Evolutionary conservation across 2,329 filamentous ascomycete species (phyloP).

Genomic region (Drechslera avenae): DNA sequence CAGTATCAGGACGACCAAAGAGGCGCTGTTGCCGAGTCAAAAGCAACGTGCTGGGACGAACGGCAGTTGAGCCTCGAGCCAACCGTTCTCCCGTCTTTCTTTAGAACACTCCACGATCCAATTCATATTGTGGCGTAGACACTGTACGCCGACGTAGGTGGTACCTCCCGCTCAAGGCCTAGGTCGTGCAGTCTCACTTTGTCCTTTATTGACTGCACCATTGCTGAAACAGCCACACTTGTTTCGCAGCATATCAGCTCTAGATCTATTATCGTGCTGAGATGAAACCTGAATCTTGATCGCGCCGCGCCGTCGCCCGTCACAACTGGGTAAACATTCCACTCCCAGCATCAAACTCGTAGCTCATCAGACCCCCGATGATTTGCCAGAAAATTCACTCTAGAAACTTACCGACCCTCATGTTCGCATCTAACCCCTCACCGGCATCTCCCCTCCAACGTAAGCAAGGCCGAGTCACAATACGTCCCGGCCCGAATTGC

Average conservation of each 20-base stretch:
- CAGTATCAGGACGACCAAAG: constrained; percentile 1
- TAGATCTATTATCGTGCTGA: not conserved
- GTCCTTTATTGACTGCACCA: constrained; percentile 5
- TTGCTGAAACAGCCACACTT: constrained; percentile 9
- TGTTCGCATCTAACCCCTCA: too few relatives aligned
- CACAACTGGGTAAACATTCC: too few relatives aligned
- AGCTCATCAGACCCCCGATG: too few relatives aligned
- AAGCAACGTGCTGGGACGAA: constrained; percentile 18
- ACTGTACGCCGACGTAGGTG: constrained; percentile 13
- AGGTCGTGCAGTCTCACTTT: constrained; percentile 5
- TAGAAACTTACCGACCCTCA: too few relatives aligned
- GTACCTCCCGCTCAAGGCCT: not conserved
- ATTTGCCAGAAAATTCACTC: too few relatives aligned
- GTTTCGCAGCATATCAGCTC: constrained; percentile 6
- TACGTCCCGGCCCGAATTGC: too few relatives aligned
- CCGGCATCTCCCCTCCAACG: too few relatives aligned
- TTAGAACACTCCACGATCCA: constrained; percentile 14
- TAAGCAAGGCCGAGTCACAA: too few relatives aligned
- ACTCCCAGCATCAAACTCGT: too few relatives aligned
- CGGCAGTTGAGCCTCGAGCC: constrained; percentile 20
- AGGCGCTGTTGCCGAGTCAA: constrained; percentile 1
- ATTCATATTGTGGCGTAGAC: constrained; percentile 18
- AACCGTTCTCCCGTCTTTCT: constrained; percentile 18
- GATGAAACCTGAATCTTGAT: too few relatives aligned
- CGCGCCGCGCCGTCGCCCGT: too few relatives aligned